phyloP scores from a whole-genome alignment of 495 filamentous ascomycete genomes.

The Tetracladium marchalianum region DNA sequence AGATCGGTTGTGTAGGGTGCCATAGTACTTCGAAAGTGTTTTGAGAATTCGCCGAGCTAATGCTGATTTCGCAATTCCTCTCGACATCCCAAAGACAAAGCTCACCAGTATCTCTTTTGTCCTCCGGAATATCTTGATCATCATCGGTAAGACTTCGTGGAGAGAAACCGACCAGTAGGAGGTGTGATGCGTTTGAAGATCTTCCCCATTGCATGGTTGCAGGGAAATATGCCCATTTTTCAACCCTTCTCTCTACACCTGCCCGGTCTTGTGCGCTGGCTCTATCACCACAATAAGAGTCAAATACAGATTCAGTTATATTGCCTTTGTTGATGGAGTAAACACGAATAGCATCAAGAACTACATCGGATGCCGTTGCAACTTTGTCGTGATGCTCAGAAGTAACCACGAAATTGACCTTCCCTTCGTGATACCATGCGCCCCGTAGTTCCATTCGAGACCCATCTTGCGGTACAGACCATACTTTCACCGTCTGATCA shows the following conservation, averaged over 20 bases:
- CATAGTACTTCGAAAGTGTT: slow-evolving; percentile 77
- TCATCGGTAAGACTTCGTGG: slow-evolving; percentile 38
- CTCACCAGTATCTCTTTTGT: slow-evolving; percentile 47
- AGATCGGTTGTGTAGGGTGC: slow-evolving; percentile 51
- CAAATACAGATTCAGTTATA: slow-evolving; percentile 9
- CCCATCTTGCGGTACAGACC: slow-evolving; percentile 39
- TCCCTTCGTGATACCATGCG: slow-evolving; percentile 52
- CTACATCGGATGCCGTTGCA: slow-evolving; percentile 42
- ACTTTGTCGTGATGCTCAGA: slow-evolving; percentile 35
- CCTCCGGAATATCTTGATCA: slow-evolving; percentile 44
- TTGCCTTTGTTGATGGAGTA: slow-evolving; percentile 27
- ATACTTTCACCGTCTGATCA: slow-evolving; percentile 71
- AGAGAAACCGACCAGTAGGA: slow-evolving; percentile 70
- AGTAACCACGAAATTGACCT: slow-evolving; percentile 62
- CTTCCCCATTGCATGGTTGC: slow-evolving; percentile 68
- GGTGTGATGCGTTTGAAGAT: slow-evolving; percentile 33
- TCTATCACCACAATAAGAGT: slow-evolving; percentile 11
- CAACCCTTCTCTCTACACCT: slow-evolving; percentile 1
- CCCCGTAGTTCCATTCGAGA: slow-evolving; percentile 29
- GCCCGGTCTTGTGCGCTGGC: slow-evolving; percentile 1
- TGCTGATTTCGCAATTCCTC: slow-evolving; percentile 32
- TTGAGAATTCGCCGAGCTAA: slow-evolving; percentile 44
- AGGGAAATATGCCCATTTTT: slow-evolving; percentile 51
- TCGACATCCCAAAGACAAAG: slow-evolving; percentile 61
- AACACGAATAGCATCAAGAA: slow-evolving; percentile 36